Conservation (phyloP, 1,139 yeast genomes). For the Torulaspora pretoriensis region DNA sequence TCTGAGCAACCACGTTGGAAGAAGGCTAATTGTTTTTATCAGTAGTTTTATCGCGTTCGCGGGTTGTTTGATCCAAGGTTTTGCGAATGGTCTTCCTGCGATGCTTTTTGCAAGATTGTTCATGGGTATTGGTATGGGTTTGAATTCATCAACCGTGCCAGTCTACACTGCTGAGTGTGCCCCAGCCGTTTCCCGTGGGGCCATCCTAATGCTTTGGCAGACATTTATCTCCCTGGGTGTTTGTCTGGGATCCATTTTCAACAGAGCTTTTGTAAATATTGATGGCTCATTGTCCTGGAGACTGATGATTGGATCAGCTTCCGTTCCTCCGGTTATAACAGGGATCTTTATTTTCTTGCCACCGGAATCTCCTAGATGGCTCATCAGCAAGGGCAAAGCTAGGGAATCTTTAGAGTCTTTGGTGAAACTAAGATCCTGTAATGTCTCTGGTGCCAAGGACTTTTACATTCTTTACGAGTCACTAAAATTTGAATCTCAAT, state of each 20-base stretch:
- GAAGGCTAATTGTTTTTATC: constrained; percentile 47
- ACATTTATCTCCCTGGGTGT: constrained; percentile 41
- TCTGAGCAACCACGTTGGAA: constrained; percentile 43
- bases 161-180: constrained; percentile 48
- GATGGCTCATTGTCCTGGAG: constrained; percentile 36
- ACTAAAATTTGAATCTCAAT: constrained; percentile 41
- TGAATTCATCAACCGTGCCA: constrained; percentile 42
- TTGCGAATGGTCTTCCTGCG: constrained; percentile 46
- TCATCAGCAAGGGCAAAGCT: constrained; percentile 40
- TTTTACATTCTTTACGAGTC: constrained; percentile 45
- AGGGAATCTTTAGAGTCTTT: constrained; percentile 39
- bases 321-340: constrained; percentile 34
- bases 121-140: constrained; percentile 40
- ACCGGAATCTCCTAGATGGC: constrained; percentile 50
- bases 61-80: constrained; percentile 50
- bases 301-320: constrained; percentile 39
- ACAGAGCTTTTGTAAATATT: constrained; percentile 37
- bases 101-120: constrained; percentile 45
- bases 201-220: constrained; percentile 41
- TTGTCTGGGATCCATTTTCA: constrained; percentile 39
- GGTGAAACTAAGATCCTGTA: constrained; percentile 38
- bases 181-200: constrained; percentile 49
- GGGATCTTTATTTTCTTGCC: constrained; percentile 24
- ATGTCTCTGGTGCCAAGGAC: constrained; percentile 47
- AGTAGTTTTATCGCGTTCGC: constrained; percentile 45